Base-by-base conservation (phyloP, 2,329 filamentous ascomycete genomes). In the Arthroderma uncinatum region DNA sequence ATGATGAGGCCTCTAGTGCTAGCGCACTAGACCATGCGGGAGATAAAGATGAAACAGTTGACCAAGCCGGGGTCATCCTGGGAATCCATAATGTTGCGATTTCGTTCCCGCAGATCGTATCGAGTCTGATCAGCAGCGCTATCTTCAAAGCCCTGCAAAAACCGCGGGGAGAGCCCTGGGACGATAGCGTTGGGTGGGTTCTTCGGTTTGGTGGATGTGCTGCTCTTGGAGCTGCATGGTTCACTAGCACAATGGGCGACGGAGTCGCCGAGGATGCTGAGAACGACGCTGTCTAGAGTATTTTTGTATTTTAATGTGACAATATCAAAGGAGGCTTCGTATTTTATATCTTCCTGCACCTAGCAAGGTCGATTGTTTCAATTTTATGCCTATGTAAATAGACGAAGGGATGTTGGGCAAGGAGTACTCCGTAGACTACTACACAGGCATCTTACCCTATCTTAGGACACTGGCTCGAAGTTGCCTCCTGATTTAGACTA, bases 11-110 rank as follows among this genome's bases (percentile, higher is more conserved):
- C 54, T 50, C 60, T 50, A 59, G 63, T 19, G 50, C 56, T 30
- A 66, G 71, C 8, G 71, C 71, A 6, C 71, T 56, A n/a, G 57
- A 54, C 1, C 39, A 63, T 19, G 55, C 57, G 6, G 52, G 68
- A 9, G 72, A 71, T 14, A 74, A 80, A 50, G 78, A 79, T n/a
- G 78, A 79, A 2, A 78, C 82, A 39, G 77, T 82, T 1, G 87
- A 91, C 65, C 86, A 93, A 68, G 89, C 90, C 3, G 90, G 92
- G 42, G 87, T 96, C 40, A 89, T 97, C 47, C 79, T 97, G 1
- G 92, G 92, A 7, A 90, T 97, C 56, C 92, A 97, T 76, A 97
- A 97, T 70, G 92, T 97, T 74, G 86, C 91, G 14, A 87, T 97
- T 63, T 89, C 91, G 0, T 84, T 89, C 4, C 92, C 92, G 1